Conservation (phyloP, 768 basidiomycete species). For the Auricularia sp. region DNA sequence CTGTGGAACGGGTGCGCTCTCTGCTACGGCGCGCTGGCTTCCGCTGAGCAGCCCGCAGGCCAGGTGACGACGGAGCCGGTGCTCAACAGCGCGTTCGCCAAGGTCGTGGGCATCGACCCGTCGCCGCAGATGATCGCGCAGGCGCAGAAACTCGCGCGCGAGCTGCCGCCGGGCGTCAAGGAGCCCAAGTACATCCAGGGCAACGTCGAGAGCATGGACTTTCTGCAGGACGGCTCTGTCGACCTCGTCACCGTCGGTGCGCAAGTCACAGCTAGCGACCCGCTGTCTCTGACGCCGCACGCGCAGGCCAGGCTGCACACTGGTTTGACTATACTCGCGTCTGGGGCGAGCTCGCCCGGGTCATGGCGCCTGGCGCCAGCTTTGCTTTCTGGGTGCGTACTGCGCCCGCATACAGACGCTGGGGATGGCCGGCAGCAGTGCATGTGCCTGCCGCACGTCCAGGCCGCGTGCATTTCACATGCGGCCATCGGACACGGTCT, state of each 20-base stretch:
- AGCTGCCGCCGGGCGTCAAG: constrained; percentile 4
- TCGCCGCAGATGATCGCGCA: constrained; percentile 58
- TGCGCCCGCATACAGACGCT: not conserved
- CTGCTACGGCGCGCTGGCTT: too few species aligned
- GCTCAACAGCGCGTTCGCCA: constrained; percentile 31
- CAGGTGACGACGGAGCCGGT: constrained; percentile 55
- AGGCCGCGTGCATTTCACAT: not conserved
- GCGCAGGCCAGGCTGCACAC: constrained; percentile 66
- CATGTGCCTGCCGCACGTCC: too few species aligned
- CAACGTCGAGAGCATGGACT: constrained; percentile 45
- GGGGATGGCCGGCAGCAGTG: not conserved
- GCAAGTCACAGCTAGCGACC: not conserved
- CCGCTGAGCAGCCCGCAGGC: constrained; percentile 29
- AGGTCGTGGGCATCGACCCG: constrained; percentile 69
- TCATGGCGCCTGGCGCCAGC: constrained; percentile 54
- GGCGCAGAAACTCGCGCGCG: constrained; percentile 25
- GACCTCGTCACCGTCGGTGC: constrained; percentile 63
- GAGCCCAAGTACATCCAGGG: constrained; percentile 21
- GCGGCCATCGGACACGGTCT: not conserved
- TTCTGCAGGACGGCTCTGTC: constrained; percentile 40
- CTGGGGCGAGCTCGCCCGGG: constrained; percentile 57
- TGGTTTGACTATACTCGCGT: constrained; percentile 71
- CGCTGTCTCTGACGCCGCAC: not conserved
- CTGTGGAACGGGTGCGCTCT: constrained; percentile 63
- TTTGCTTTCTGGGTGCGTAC: constrained; percentile 62